Evolutionary conservation across 805 yeast species (phyloP), one percentile per base, ranked within the genome.

Genomic region (Helenozyma rhizophorensis): DNA sequence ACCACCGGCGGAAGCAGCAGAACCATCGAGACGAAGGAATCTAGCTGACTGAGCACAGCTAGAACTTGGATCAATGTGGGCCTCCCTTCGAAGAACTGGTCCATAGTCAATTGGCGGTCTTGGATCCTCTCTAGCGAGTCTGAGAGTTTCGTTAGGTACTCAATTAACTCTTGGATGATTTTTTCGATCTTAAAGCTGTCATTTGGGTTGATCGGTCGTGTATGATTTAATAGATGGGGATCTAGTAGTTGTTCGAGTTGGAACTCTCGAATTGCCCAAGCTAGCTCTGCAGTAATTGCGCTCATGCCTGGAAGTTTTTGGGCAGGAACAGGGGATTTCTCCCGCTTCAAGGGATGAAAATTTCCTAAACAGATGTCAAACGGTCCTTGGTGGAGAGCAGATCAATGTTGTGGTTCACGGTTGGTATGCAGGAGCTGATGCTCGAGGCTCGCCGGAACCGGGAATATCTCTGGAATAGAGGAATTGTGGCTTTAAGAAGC

Each of bases 121-220:
- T 10, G 10, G 4, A 21, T n/a, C 23, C 12, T 11, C 12, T 4
- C 4, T 4, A 21, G 12, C 10, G 4, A 8, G 5, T 11, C 5
- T 21, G 12, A 4, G 6, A 59, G 30, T 21, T 46, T 51, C 21
- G 34, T 32, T 27, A 63, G 38, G 37, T 53, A 56, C 14, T 34
- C 34, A n/a, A 47, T 43, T 16, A 61, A 48, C 24, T 53, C 62
- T n/a, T 49, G 60, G 11, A 58, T 39, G 2, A 51, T 44, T 23
- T 54, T 55, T 35, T 51, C 51, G 18, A 61, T 43, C 18, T 55
- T 54, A 41, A 51, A 36, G 14, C 54, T 31, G 13, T 58, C 61
- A 33, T 56, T 27, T 11, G 24, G 25, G 15, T 21, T 30, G 14
- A 30, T 22, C 12, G 19, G 18, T 14, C 13, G 28, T 18, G 18